Evolutionary conservation across 2,329 filamentous ascomycete genomes (phyloP), one percentile per base, ranked within the genome.

Genomic region (Cyphellophora europaea): DNA sequence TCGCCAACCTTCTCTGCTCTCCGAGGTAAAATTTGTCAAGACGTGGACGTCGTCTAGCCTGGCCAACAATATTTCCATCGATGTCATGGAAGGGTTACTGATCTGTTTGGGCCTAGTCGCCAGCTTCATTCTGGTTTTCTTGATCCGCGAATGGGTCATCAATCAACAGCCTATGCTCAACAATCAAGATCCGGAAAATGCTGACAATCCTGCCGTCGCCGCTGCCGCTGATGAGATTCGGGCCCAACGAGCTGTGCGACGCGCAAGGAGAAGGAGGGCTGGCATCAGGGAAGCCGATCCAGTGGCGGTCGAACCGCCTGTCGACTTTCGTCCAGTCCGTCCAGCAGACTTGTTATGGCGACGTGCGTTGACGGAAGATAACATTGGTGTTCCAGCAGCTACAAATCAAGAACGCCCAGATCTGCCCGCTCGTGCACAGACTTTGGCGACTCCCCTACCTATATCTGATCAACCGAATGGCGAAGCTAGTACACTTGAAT

Each of bases 141-240:
- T 98, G 3, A 95, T 98, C 30, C 71, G 93, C 30, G 91, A 98
- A 62, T 98, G 94, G 72, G 91, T 98, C 33, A 87, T 98, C 6
- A 91, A 98, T 56, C 91, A 98, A 56, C 91, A 98, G 54, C 91
- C 89, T 4, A 80, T 88, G 45, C 81, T 91, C 48, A 93, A 93
- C 50, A 79, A 91, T 66, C 80, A 77, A 1, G 79, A 59, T 44
- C 62, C 55, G 51, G 67, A 57, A 41, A 65, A 59, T 51, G 75
- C 71, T 8, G 71, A 65, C 5, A 27, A 33, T 33, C 35, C 19
- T n/a, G 38, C 32, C 30, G 40, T 28, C 41, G 36, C 23, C 5
- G 31, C 39, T 21, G 29, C 28, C 5, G 35, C 34, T 14, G 37
- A 50, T 29, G 33, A 35, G 15, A 23, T 13, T 5, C 34, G 34